Base-by-base conservation (phyloP, 306 rosid species). In the Vigna mungo region DNA sequence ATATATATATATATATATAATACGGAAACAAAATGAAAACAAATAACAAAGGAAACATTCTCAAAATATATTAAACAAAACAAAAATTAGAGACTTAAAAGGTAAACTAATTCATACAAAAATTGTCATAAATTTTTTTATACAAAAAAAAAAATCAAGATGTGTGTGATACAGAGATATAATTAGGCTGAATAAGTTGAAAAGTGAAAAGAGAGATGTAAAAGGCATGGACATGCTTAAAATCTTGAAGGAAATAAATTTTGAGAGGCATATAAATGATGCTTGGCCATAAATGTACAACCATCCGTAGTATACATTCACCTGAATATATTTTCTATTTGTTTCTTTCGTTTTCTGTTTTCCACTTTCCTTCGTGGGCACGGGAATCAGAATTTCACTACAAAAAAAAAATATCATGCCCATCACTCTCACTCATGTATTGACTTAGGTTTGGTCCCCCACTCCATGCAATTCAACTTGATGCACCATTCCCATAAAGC, bases 361-460 rank as follows among this genome's bases (percentile, higher is more conserved):
- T 62, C 44, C 66, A 76, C 85, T n/a, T 60, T 52, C 51, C 75
- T 36, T 53, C 20, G 9, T 44, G 37, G 63, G 49, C 47, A 11
- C 17, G 67, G 60, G 86, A 79, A 81, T 87, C 78, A 72, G 77
- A 82, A 82, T 78, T 54, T 71, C 75, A 52, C 80, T 74, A 56
- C 3, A 76, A 69, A 65, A 46, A 81, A 78, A 69, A 65, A 46
- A 81, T 58, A 36, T 58, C 74, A 61, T 88, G 85, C 87, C 84
- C 63, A 82, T 88, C 89, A 52, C 81, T 68, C 86, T 87, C 90
- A 48, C 16, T 41, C n/a, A 49, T 9, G 37, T 74, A 46, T 78
- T 84, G 83, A 85, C 90, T 84, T 85, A 87, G 51, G 9, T 79
- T 83, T 83, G 90, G 93, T 83, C 81, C 96, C 90, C 72, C 56